Evolutionary conservation across 108 stramenopile species (phyloP), one percentile per base, ranked within the genome.

Genomic region (Bacterosira constricta): DNA sequence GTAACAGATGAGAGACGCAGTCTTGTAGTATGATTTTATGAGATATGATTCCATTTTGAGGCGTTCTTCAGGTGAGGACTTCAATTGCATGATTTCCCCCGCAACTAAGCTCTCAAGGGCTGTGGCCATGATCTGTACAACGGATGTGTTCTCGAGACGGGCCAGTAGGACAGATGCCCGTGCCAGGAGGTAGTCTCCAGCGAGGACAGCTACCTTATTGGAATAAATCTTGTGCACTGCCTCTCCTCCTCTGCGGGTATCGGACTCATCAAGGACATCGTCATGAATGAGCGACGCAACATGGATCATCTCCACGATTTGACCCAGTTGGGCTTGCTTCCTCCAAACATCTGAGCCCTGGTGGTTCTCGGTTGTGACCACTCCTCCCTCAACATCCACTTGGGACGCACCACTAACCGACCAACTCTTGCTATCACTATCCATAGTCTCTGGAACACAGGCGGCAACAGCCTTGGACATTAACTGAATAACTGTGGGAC

Each of bases 301-400:
- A 71, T 98, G 98, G 79, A 98, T 98, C 98, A 98, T 98, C 71
- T 98, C 98, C 25, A 97, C 96, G 66, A 98, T 97, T 71, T 97
- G 97, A 3, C 96, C 97, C 30, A 98, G 82, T 73, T 97, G 96
- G 6, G 84, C 90, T 73, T 95, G 95, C n/a, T 82, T 63, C 15
- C 88, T 75, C 90, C 88, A 89, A n/a, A 84, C 95, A 8, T 92
- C 92, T 29, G 88, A 85, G 27, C 92, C 90, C 63, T 90, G 62
- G 64, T 97, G 94, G 59, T 95, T 95, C 44, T 70, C 63, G 6
- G 85, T 55, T 25, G 83, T 90, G 25, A 93, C 77, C 11, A 86
- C 63, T 10, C 84, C 86, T 0, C 84, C 90, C 29, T 89, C 86
- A 15, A 89, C 15, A 27, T 82, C 79, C 42, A 96, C 65, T 32